These are phyloP conservation scores for Globisporangium cylindrosporum DNA, from an alignment of 352 stramenopile genomes.

Conservation along the genomic window DNA sequence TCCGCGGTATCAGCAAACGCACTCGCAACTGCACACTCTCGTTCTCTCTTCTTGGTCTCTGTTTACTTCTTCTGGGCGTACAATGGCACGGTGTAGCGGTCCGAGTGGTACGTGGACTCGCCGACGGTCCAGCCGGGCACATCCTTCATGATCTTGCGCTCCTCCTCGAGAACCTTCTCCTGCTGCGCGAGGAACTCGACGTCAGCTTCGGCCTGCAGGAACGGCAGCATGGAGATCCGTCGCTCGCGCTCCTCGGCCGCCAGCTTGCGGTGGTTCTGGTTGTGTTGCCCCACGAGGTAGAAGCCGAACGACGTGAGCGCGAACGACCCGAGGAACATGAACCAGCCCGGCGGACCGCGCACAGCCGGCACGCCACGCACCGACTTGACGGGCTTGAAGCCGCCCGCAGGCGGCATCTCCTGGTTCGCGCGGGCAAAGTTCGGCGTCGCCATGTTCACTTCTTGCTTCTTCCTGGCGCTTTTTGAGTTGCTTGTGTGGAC, in stretches of 20 bases:
- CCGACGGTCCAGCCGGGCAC: constrained; percentile 90
- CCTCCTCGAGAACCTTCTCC: constrained; percentile 86
- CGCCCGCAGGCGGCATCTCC: constrained; percentile 80
- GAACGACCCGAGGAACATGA: constrained; percentile 72
- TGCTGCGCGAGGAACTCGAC: constrained; percentile 85
- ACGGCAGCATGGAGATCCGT: constrained; percentile 90
- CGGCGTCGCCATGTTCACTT: constrained; percentile 67
- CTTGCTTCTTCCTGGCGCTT: constrained; percentile 6
- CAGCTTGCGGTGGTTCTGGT: constrained; percentile 65
- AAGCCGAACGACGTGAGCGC: constrained; percentile 68
- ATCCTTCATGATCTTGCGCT: constrained; percentile 95
- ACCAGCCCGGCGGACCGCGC: constrained; percentile 77
- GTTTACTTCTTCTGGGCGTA: constrained; percentile 78
- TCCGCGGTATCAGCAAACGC: not conserved
- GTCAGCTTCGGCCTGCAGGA: constrained; percentile 96
- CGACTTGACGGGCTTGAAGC: constrained; percentile 73
- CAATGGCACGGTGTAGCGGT: constrained; percentile 74
- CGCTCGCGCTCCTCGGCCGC: constrained; percentile 89
- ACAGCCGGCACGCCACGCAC: constrained; percentile 56
- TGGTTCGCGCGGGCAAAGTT: constrained; percentile 72
- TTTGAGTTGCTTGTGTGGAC: not conserved
- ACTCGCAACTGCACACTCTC: not conserved
- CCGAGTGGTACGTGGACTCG: constrained; percentile 87
- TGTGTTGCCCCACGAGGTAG: constrained; percentile 78
- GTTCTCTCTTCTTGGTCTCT: constrained; percentile 2